Percentiles rank a stretch among this genome's conserved stretches.
phyloP scores from a whole-genome alignment of 805 yeast genomes.

The Spathaspora passalidarum region DNA sequence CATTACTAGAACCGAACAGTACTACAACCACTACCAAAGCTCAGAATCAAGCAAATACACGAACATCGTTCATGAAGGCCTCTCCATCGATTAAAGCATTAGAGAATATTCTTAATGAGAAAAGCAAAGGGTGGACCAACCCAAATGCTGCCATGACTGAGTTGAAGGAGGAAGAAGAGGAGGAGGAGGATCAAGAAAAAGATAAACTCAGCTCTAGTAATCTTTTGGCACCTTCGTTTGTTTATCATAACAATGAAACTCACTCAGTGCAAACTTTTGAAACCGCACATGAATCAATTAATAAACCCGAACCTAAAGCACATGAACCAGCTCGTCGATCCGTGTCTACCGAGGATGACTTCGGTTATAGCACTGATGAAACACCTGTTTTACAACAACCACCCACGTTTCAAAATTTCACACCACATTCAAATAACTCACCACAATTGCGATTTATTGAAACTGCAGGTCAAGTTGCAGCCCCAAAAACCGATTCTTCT shows the following conservation, averaged over 20 bases:
- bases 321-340: slow-evolving; percentile 7
- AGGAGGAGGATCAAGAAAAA: slow-evolving; percentile 14
- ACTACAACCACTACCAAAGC: not conserved
- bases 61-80: slow-evolving; percentile 30
- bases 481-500: not conserved
- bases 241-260: not conserved
- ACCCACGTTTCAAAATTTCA: slow-evolving; percentile 22
- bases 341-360: slow-evolving; percentile 19
- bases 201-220: not conserved
- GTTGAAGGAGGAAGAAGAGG: slow-evolving; percentile 15
- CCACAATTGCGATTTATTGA: slow-evolving; percentile 10
- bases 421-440: slow-evolving; percentile 11
- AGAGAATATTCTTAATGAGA: slow-evolving; percentile 30
- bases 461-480: not conserved
- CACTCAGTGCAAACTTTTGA: slow-evolving; percentile 25
- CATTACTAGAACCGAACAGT: slow-evolving; percentile 5
- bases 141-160: slow-evolving; percentile 10
- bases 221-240: not conserved
- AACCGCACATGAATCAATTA: slow-evolving; percentile 19
- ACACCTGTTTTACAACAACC: slow-evolving; percentile 24
- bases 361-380: slow-evolving; percentile 17
- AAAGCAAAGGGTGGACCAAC: slow-evolving; percentile 4
- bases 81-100: slow-evolving; percentile 43
- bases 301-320: not conserved
- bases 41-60: not conserved